Evolutionary conservation across 441 rosid genomes (phyloP), one percentile per base, ranked within the genome.

Genomic region (Dalechampia spathulata): DNA sequence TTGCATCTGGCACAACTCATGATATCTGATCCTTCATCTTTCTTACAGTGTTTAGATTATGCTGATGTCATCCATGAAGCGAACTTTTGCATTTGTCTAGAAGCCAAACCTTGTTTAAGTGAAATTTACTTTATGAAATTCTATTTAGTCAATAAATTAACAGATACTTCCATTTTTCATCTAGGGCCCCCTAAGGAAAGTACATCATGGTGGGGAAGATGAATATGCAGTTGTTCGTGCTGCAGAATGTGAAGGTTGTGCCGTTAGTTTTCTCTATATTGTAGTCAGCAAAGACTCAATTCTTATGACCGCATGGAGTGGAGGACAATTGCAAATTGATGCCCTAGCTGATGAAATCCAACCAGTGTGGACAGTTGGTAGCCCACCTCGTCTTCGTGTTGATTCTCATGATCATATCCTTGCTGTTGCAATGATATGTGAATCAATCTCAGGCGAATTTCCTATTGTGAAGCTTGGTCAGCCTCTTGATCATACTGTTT

Each of bases 301-400:
- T 70, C 67, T 93, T 72, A 93, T 87, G 63, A 87, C 90, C 56
- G 96, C 93, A 60, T 90, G 97, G 99, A 87, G 90, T 78, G 87
- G 84, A 58, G 97, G 99, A 45, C 96, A 90, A 56, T 62, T 90
- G 76, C 95, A 93, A 72, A 77, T 93, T 63, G 95, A 90, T 60
- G 96, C 96, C 57, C 69, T 93, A 54, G 96, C 93, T 57, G 97
- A 93, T 78, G 99, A 93, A 77, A 84, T 90, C 65, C 97, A 90
- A 76, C 97, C 97, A 58, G 82, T 87, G 46, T 90, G 99, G 97
- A 83, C 70, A 22, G 57, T 72, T 65, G 87, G 78, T 66, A 90
- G 72, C 66, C 74, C 85, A 19, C 86, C 96, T 58, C 91, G 81
- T 58, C 75, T 93, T 66, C 80, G 77, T 67, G 82, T 86, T 63